Evolutionary conservation across 495 filamentous ascomycete species (phyloP).

Genomic region (Massariosphaeria phaeospora): DNA sequence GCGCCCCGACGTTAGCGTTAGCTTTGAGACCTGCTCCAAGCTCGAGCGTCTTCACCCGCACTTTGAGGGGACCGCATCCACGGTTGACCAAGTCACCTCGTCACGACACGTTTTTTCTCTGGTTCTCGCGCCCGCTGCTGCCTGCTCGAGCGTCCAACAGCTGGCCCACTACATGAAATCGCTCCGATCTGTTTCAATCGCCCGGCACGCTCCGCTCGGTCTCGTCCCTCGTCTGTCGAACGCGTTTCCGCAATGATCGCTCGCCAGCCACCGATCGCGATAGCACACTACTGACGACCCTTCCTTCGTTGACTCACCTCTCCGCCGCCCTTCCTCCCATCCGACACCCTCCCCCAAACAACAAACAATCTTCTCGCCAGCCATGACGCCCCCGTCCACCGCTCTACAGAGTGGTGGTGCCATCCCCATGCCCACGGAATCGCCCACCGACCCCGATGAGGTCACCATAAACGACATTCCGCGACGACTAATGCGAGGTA

Average conservation of each 20-base stretch:
- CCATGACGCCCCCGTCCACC: slow-evolving; percentile 32
- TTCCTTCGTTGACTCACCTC: slow-evolving; percentile 4
- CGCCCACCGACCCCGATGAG: slow-evolving; percentile 10
- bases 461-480: slow-evolving; percentile 23
- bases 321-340: slow-evolving; percentile 3
- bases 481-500: slow-evolving; percentile 35
- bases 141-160: neutral
- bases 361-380: neutral
- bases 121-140: neutral
- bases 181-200: neutral
- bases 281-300: slow-evolving; percentile 17
- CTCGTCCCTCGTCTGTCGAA: neutral
- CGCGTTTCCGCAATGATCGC: slow-evolving; percentile 19
- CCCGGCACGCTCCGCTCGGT: neutral
- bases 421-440: slow-evolving; percentile 24
- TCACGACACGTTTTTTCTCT: neutral
- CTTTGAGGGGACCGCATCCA: neutral
- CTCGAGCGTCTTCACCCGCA: neutral
- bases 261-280: slow-evolving; percentile 30
- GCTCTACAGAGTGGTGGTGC: slow-evolving; percentile 22
- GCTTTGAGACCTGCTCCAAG: too few species aligned
- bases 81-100: neutral
- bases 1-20: too few species aligned
- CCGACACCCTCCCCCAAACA: slow-evolving; percentile 5
- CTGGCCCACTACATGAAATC: too few species aligned